Evolutionary conservation across 164 flowering plant species (phyloP), one percentile per base, ranked within the genome.

Genomic region (Echeveria elegans): DNA sequence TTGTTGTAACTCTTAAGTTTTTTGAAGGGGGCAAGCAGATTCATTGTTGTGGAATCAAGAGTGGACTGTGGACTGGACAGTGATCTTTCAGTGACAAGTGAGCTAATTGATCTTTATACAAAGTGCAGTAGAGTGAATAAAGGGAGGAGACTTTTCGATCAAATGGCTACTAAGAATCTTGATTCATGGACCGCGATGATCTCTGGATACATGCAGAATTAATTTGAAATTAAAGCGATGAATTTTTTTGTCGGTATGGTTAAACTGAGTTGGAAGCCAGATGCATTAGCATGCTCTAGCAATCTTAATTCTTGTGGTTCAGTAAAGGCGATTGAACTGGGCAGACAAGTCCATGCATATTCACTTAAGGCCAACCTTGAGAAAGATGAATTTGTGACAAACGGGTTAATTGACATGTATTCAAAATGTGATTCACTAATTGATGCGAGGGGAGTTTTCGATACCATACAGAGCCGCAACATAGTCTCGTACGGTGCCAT

Each of bases 111-210:
- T 79, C 76, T 80, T 26, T 89, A 87, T 69, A 60, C 69, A 2
- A 87, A 87, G 75, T 83, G 86, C 72, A 76, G 73, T 66, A 72
- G 64, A 69, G 80, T 83, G 58, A 67, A 69, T 69, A 61, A 66
- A 41, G 84, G 75, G 1, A 36, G 77, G 66, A 77, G 23, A 62
- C 63, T 86, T 28, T 87, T 89, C 66, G 80, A 87, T 67, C 74
- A 48, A 31, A 82, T 87, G 83, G 71, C 9, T 41, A 69, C 52
- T 66, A 84, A 74, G 75, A 77, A 87, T 74, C 70, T 78, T 29
- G 78, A 82, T 40, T 82, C 92, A 30, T 89, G 96, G 96, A 87
- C 90, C 21, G 82, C 90, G 8, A 82, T 87, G 86, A 83, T 85
- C 70, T 76, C 88, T 63, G 90, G 92, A 28, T 87, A 81, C 73